Base-by-base conservation (phyloP, 306 rosid species). In the Fragaria iinumae region DNA sequence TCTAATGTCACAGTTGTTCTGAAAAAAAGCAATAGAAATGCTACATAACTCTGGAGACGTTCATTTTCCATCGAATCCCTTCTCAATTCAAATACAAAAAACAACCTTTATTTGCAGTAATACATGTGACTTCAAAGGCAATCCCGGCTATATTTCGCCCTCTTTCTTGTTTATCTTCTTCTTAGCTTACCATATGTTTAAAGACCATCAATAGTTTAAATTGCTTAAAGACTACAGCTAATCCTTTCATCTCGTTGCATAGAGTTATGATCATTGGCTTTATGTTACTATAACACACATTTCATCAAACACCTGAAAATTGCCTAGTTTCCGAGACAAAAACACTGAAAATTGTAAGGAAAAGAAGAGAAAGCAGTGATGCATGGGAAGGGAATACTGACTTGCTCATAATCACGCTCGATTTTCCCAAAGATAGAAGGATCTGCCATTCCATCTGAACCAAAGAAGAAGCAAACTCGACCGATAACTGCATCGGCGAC, bases 391-490 rank as follows among this genome's bases (percentile, higher is more conserved):
- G 77, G 73, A 25, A 89, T 62, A 90, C 96, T 80, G 53, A 91
- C 98, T 79, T 90, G 96, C 75, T 91, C 97, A 71, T 84, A 25
- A 83, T 91, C 91, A 71, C 96, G 92, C 67, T 87, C 97, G 76
- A 39, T 57, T 80, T 85, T 87, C 63, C 89, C 90, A 86, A 47
- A 73, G 76, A 80, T 81, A 85, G 71, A 84, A 78, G 62, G 98
- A 93, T 93, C 91, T 86, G 98, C 97, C 98, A 93, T 93, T 91
- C 98, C 98, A 93, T 93, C 94, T 90, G 96, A 91, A 74, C 87
- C 67, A 74, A 80, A 84, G 80, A 77, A 67, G 64, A 65, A 85
- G 80, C 75, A 83, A 89, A 88, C 85, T 87, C 89, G 81, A 86
- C 89, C 89, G 81, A 80, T 59, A 84, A 82, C 59, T 85, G 89